Evolutionary conservation across 2,329 filamentous ascomycete species (phyloP).

Genomic region (Dothistroma pini): DNA sequence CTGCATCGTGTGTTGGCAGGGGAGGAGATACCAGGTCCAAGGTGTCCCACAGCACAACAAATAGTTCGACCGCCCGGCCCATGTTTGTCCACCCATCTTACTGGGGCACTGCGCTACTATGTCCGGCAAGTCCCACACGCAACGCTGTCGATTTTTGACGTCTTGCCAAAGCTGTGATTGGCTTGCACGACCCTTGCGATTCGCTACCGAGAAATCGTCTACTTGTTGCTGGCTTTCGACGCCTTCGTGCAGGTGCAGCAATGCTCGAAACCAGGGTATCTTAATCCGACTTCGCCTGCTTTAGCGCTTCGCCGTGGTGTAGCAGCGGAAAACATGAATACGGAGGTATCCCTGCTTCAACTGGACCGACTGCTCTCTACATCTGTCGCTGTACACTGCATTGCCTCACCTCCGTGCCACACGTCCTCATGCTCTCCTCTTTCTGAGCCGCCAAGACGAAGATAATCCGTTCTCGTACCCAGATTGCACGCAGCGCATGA

Average conservation of each 20-base stretch:
- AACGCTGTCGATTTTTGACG: constrained; percentile 11
- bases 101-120: constrained; percentile 7
- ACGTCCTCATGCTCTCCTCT: constrained; percentile 8
- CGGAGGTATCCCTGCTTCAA: constrained; percentile 17
- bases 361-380: constrained; percentile 21
- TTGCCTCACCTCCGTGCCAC: constrained; percentile 17
- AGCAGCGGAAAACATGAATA: constrained; percentile 14
- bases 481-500: constrained; percentile 17
- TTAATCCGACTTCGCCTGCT: constrained; percentile 21
- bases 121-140: constrained; percentile 18
- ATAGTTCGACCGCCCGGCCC: constrained; percentile 11
- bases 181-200: constrained; percentile 17
- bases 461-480: constrained; percentile 17
- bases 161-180: constrained; percentile 12
- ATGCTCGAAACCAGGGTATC: constrained; percentile 23
- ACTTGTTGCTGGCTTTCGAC: constrained; percentile 16
- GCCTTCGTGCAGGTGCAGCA: constrained; percentile 25
- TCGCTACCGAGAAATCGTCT: constrained; percentile 24
- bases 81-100: constrained; percentile 9
- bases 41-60: constrained; percentile 16
- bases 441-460: constrained; percentile 8
- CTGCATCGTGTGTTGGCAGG: constrained; percentile 13
- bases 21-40: constrained; percentile 4
- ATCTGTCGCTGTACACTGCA: constrained; percentile 19
- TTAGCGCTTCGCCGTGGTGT: constrained; percentile 23